Percentiles rank a stretch among this genome's conserved stretches.
These are phyloP conservation scores for Didymella segeticola DNA, from an alignment of 2,329 filamentous ascomycete species.

Conservation along the genomic window DNA sequence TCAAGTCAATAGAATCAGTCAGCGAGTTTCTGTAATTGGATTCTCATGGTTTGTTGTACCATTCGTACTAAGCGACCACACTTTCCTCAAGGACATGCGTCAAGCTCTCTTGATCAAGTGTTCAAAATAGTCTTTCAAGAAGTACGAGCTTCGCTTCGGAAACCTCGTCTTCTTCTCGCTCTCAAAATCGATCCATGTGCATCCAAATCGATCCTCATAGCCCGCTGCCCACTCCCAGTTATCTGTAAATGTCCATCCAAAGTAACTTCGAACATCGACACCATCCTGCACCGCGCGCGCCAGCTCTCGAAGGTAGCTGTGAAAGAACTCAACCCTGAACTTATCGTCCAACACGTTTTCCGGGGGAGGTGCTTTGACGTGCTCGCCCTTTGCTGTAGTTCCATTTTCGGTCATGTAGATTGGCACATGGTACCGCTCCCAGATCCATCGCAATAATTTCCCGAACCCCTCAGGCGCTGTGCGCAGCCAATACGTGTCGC, in stretches of 20 bases:
- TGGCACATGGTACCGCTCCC: conserved; percentile 50
- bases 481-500: conserved; percentile 51
- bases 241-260: conserved; percentile 53
- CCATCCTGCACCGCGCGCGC: conserved; percentile 48
- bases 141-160: conserved; percentile 41
- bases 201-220: conserved; percentile 51
- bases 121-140: conserved; percentile 18
- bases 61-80: no score
- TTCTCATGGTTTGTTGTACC: no score
- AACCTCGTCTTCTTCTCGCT: conserved; percentile 48
- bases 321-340: conserved; percentile 50
- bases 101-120: neutral
- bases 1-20: no score
- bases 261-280: conserved; percentile 51
- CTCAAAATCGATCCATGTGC: conserved; percentile 52
- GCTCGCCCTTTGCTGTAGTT: conserved; percentile 46
- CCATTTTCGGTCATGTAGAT: conserved; percentile 56
- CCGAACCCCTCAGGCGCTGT: conserved; percentile 45
- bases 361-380: conserved; percentile 33
- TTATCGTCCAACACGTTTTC: conserved; percentile 50
- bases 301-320: conserved; percentile 49
- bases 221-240: conserved; percentile 56
- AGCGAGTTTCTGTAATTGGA: no score
- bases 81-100: no score
- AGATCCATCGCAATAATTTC: conserved; percentile 52